Base-by-base conservation (phyloP, 805 yeast species). In the Spathaspora hagerdaliae region DNA sequence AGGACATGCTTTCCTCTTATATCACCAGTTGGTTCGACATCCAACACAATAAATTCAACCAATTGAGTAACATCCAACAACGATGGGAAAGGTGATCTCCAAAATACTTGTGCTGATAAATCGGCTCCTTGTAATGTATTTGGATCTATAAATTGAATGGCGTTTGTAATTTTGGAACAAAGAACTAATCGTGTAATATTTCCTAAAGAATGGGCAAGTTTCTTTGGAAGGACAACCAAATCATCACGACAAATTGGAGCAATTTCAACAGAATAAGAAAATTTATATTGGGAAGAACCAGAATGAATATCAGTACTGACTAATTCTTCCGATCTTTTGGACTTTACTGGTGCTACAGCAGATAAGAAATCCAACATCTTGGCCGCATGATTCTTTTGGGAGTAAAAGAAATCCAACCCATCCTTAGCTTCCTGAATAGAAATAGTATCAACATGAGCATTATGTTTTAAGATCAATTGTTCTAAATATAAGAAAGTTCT, bases 171-270 rank as follows among this genome's bases (percentile, higher is more conserved):
- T 60, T 87, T 88, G 44, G 87, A 81, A 71, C 99, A 94, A 45
- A 94, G 64, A 10, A 87, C 94, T 51, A 92, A 71, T 61, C 87
- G 82, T 31, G 91, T 74, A 47, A 89, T 86, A 61, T 84, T 84
- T 46, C 98, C 97, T 69, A 88, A 63, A 12, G 87, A 78, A 51
- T 81, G 79, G 6, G 98, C 97, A 54, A 92, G 65, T 60, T 84
- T 85, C 62, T 85, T 84, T 29, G 99, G 99, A 53, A 94, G 73
- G 31, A 92, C 88, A 26, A 94, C 96, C 55, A 94, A 74, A 63
- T 95, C 99, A 61, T 94, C 99, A 66, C 94, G 87, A 78, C 99
- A 94, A 37, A 95, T 82, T 14, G 99, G 99, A 1, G 87, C 96
- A 55, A 94, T 83, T 69, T 94, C 99, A 38, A 92, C 86, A 15